These are phyloP conservation scores for Vigna hirtella DNA, from an alignment of 306 rosid species.

Conservation along the genomic window DNA sequence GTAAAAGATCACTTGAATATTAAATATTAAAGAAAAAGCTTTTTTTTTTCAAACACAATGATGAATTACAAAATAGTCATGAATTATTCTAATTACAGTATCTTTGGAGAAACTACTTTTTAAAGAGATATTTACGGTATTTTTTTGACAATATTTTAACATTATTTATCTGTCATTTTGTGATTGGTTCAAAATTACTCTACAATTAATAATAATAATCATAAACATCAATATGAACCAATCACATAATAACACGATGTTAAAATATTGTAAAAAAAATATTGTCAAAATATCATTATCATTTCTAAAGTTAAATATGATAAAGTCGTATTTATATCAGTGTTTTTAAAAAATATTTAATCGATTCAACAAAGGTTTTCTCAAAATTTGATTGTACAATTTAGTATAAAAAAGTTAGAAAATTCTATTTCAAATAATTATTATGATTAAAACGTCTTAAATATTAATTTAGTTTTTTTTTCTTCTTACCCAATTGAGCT, in stretches of 20 bases:
- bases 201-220: no score
- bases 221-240: no score
- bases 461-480: background rate
- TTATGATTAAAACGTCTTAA: background rate
- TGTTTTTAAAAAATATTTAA: background rate
- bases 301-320: background rate
- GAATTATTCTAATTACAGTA: background rate
- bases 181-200: no score
- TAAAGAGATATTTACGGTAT: no score
- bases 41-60: background rate
- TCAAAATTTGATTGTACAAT: background rate
- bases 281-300: no score
- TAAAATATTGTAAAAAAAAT: no score
- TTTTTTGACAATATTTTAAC: no score
- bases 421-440: background rate
- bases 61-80: background rate
- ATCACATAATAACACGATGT: no score
- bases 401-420: background rate
- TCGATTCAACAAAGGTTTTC: background rate
- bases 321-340: background rate
- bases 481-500: background rate
- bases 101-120: background rate
- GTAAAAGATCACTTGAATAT: background rate
- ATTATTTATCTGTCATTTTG: fast-evolving
- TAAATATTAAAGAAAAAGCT: background rate